Evolutionary conservation across 2,329 filamentous ascomycete genomes (phyloP).

Genomic region (Diaporthe vexans): DNA sequence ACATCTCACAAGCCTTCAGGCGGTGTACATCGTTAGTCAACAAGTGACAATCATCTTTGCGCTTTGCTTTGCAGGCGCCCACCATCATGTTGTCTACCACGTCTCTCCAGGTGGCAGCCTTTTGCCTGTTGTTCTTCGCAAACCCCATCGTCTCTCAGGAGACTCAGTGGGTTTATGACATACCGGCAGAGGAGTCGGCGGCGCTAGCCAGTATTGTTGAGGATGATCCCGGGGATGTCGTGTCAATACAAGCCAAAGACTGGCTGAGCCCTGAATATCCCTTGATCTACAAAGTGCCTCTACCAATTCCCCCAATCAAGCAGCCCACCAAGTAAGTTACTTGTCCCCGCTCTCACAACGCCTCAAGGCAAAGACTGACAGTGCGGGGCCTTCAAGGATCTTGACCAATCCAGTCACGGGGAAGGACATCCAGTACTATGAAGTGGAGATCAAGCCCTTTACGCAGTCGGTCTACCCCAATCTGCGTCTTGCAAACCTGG

Average conservation of each 20-base stretch:
- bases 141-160: constrained; percentile 38
- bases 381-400: constrained; percentile 42
- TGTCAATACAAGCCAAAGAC: constrained; percentile 42
- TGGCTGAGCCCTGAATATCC: constrained; percentile 52
- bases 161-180: constrained; percentile 41
- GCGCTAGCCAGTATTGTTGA: constrained; percentile 44
- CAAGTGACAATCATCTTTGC: not conserved
- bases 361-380: not conserved
- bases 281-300: constrained; percentile 55
- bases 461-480: constrained; percentile 54
- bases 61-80: not conserved
- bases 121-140: not conserved
- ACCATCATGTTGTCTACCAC: not conserved
- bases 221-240: constrained; percentile 42
- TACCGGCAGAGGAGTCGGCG: constrained; percentile 44
- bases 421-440: constrained; percentile 53
- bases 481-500: constrained; percentile 49
- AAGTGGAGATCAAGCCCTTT: constrained; percentile 52
- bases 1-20: not conserved
- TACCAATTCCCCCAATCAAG: constrained; percentile 61
- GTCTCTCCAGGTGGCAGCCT: not conserved
- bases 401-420: constrained; percentile 54
- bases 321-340: constrained; percentile 54
- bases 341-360: not conserved
- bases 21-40: not conserved